Evolutionary conservation across 163 green algal species (phyloP), one percentile per base, ranked within the genome.

Genomic region (Trebouxiophyceae sp.): DNA sequence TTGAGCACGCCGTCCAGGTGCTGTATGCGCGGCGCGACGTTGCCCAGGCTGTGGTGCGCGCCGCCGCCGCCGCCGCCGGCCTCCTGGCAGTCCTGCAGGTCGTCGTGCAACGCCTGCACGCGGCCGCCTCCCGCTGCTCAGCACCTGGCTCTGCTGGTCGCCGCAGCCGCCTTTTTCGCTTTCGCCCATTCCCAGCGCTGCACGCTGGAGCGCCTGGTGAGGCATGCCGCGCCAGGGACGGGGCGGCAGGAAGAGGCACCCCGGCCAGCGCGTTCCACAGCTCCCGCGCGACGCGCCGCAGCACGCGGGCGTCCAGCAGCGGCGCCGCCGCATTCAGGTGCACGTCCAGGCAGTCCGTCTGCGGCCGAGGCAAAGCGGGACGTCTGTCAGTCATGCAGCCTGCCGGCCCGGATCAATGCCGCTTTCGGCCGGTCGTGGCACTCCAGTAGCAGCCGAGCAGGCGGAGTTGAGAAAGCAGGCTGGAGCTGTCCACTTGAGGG

Each of bases 251-350:
- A n/a, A n/a, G n/a, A n/a, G n/a, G n/a, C n/a, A 74, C 68, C 61
- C 60, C 68, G 5, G 61, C 68, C 50, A 46, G 28, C 16, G 54
- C 50, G 24, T 74, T 74, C 68, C 68, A 74, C 1, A 65, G 54
- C 39, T 74, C 68, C 28, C 68, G 46, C 1, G 61, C 39, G 0
- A 63, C 30, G 4, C 68, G 28, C 0, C 68, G 44, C 27, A 57
- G 60, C 23, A 74, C 68, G n/a, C 68, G 34, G 6, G 45, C 34
- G 32, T 74, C 68, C 32, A 69, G 5, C 16, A 33, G 8, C 23
- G 63, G 63, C 2, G 29, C 32, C 50, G 62, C 33, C 12, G 24
- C 27, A 20, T 33, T 19, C 24, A 66, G 44, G 26, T 57, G 28
- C 7, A 20, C 56, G 7, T 62, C 24, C n/a, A 62, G 57, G 4